Evolutionary conservation across 2,329 filamentous ascomycete species (phyloP), one percentile per base, ranked within the genome.

Genomic region (Herpotrichia juniperi): DNA sequence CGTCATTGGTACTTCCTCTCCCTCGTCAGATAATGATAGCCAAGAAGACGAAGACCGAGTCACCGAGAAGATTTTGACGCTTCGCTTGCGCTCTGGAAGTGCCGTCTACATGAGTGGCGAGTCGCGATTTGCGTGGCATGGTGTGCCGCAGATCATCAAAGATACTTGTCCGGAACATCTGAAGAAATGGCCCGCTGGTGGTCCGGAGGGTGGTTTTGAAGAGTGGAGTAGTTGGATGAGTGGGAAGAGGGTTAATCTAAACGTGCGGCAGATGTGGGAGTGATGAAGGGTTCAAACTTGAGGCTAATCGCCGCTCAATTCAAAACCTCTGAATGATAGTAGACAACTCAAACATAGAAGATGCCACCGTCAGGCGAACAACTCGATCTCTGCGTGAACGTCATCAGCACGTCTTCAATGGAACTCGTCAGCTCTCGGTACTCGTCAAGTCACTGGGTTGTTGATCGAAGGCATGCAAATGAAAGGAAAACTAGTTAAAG

Each of bases 71-170:
- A 57, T 51, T 17, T 58, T 53, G 25, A 53, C 32, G 17, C 46
- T 74, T 1, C 52, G 69, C 19, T 78, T 97, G 31, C 82, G 87
- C 21, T 96, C 91, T 1, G 93, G 94, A 0, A 93, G 97, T 76
- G 91, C 87, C 0, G 85, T 97, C 1, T 92, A 96, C 67, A 97
- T 99, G 93, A 87, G 85, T 44, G 83, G 88, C 17, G 80, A 86
- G 51, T 88, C 90, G 3, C 82, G 94, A 37, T 96, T 91, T 74
- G 93, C 93, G 2, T 97, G 93, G 93, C 94, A 97, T 76, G 93
- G 90, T 11, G 92, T 97, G 11, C 93, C 94, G 5, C 94, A 93
- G 71, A 88, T 97, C 11, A 68, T 97, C 30, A 82, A 85, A 42
- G 84, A 78, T 1, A 96, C 91, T 0, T 97, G 93, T 73, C 93